Evolutionary conservation across 2,329 filamentous ascomycete species (phyloP), one percentile per base, ranked within the genome.

Genomic region (Simplicillium aogashimaense): DNA sequence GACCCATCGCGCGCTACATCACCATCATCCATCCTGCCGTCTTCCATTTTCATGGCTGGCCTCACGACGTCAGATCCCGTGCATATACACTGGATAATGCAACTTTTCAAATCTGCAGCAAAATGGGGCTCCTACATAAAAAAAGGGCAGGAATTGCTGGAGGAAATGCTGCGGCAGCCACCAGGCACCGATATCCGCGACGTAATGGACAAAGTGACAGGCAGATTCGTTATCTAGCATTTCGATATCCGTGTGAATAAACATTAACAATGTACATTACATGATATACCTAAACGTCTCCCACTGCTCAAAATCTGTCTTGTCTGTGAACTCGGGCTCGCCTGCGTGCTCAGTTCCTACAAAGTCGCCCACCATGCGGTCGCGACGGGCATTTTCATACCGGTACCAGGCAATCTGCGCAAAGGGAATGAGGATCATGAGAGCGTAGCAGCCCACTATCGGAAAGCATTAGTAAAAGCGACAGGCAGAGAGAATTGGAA

Each of bases 1-100:
- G 43, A 43, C 29, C 32, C 43, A 4, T 47, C 43, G 8, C 43
- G 43, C 17, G 36, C 37, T 18, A 29, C 16, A 11, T 47, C 45
- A 13, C 45, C 45, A 7, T 45, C 43, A 8, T 47, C 43, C 10
- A 47, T 47, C 14, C 16, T 45, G 16, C 45, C 45, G 3, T 45
- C 43, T 8, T 45, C 45, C 10, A 20, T 47, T 4, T 45, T 47
- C 31, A 20, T 43, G 18, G 45, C 38, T 17, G 43, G 43, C 4
- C 36, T 47, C 14, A 12, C 29, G 12, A 45, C 45, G 3, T 29
- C 12, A 13, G 45, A 47, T 29, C 43, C 43, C 5, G 41, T 47
- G n/a, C 45, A 45, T 25, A 42, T 36, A 5, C 39, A 47, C 36
- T 47, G 43, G 43, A 36, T 47, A 29, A 13, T 45, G 11, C 37